Evolutionary conservation across 2,329 filamentous ascomycete genomes (phyloP).

Genomic region (Macrophomina pseudophaseolina): DNA sequence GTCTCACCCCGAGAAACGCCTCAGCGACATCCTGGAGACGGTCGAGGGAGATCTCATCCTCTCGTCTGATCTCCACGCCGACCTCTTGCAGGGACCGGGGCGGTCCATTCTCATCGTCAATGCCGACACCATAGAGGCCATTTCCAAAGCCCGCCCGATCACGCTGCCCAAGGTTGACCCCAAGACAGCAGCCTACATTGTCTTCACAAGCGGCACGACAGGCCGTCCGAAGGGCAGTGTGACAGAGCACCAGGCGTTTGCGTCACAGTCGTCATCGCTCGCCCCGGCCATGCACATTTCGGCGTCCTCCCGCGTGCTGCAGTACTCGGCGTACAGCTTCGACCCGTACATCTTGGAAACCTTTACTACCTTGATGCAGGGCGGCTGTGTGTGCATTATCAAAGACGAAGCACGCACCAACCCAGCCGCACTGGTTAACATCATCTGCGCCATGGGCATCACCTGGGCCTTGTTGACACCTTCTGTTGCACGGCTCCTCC

Average conservation of each 20-base stretch:
- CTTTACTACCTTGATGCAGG: conserved; percentile 38
- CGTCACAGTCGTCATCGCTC: conserved; percentile 33
- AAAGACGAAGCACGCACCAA: conserved; percentile 53
- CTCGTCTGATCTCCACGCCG: conserved; percentile 32
- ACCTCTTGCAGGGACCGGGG: not conserved
- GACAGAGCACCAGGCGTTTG: conserved; percentile 36
- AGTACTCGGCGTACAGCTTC: conserved; percentile 33
- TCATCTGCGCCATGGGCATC: conserved; percentile 33
- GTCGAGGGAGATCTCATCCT: conserved; percentile 39
- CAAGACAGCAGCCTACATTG: conserved; percentile 28
- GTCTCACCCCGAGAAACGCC: not conserved
- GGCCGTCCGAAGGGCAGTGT: conserved; percentile 41
- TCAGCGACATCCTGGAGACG: conserved; percentile 31
- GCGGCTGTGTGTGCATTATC: conserved; percentile 48
- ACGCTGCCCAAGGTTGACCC: not conserved
- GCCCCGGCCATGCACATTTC: conserved; percentile 28
- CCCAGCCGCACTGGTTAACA: conserved; percentile 47
- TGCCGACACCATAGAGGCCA: not conserved
- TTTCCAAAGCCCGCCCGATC: conserved; percentile 7
- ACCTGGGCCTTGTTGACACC: conserved; percentile 45
- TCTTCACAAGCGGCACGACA: conserved; percentile 45
- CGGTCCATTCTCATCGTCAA: not conserved
- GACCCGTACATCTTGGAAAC: conserved; percentile 43
- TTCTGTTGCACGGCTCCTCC: conserved; percentile 44
- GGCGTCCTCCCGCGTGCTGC: conserved; percentile 16